A percentile compares a stretch with the other conserved stretches of the same genome.
Conservation (phyloP, 352 stramenopile species). For the Sclerospora graminicola region DNA sequence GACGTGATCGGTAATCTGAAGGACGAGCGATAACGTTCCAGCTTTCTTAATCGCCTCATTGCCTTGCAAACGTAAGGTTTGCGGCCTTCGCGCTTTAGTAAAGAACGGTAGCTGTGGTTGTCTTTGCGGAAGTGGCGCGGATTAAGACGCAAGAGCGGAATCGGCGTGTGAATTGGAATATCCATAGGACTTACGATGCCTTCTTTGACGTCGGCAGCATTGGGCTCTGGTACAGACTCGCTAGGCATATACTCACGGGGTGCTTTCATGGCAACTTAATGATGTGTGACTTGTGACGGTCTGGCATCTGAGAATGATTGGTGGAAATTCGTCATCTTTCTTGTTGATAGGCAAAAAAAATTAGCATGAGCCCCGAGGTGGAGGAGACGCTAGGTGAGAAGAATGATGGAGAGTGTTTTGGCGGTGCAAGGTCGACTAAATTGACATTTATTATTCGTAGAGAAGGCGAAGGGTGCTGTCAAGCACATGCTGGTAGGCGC, state of each 20-base stretch:
- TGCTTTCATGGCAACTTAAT: neutral
- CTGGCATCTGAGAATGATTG: neutral
- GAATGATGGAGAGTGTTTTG: neutral
- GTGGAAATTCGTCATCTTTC: neutral
- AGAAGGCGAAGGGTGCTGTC: conserved; percentile 52
- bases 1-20: conserved; percentile 5
- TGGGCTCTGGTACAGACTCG: conserved; percentile 1
- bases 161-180: conserved; percentile 2
- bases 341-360: conserved; percentile 13
- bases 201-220: neutral
- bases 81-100: conserved; percentile 1
- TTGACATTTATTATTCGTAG: conserved; percentile 9
- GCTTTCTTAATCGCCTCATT: neutral
- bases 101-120: neutral
- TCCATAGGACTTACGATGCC: conserved; percentile 9
- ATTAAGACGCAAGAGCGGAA: conserved; percentile 5
- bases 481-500: conserved; percentile 64
- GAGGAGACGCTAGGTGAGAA: conserved; percentile 15
- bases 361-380: conserved; percentile 19
- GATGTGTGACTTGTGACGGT: neutral
- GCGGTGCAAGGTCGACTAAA: neutral
- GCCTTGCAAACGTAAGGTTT: neutral
- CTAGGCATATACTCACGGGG: neutral
- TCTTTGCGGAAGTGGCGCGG: conserved; percentile 1
- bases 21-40: conserved; percentile 8